phyloP scores from a whole-genome alignment of 148 eudicot genomes.

The Rhododendron griersonianum region DNA sequence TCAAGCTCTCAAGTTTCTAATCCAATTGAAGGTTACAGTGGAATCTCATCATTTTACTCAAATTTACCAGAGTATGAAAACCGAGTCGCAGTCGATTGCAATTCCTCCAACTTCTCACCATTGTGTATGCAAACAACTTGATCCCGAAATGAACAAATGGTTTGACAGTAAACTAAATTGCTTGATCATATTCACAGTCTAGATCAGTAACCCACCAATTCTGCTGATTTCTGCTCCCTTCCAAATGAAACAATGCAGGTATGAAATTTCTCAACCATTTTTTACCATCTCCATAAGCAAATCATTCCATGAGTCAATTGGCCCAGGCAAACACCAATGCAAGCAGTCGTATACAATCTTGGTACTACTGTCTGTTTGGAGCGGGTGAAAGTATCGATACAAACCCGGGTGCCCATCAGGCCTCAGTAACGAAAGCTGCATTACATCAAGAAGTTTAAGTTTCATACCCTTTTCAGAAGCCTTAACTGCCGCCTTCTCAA shows the following conservation, averaged over 20 bases:
- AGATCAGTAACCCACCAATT: not conserved
- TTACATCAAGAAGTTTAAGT: slow-evolving; percentile 49
- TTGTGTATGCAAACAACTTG: not conserved
- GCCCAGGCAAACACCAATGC: slow-evolving; percentile 87
- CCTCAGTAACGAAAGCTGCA: slow-evolving; percentile 53
- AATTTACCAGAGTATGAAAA: not conserved
- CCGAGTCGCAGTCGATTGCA: not conserved
- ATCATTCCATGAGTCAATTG: slow-evolving; percentile 80
- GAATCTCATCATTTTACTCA: not conserved
- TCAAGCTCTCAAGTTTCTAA: not conserved
- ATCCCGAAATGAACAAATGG: not conserved
- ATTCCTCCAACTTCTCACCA: not conserved
- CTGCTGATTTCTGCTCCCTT: not conserved
- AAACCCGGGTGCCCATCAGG: slow-evolving; percentile 84
- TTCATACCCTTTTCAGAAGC: slow-evolving; percentile 51
- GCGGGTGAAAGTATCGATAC: slow-evolving; percentile 48
- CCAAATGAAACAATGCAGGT: not conserved
- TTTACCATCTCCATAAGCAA: slow-evolving; percentile 53
- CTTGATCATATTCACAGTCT: not conserved
- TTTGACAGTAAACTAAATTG: not conserved
- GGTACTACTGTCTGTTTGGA: slow-evolving; percentile 28
- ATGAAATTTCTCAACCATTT: slow-evolving; percentile 15
- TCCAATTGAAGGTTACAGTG: not conserved
- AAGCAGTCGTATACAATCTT: slow-evolving; percentile 46
- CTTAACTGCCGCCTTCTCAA: slow-evolving; percentile 25